Base-by-base conservation (phyloP, 164 flowering plant genomes). In the Annona cherimola region DNA sequence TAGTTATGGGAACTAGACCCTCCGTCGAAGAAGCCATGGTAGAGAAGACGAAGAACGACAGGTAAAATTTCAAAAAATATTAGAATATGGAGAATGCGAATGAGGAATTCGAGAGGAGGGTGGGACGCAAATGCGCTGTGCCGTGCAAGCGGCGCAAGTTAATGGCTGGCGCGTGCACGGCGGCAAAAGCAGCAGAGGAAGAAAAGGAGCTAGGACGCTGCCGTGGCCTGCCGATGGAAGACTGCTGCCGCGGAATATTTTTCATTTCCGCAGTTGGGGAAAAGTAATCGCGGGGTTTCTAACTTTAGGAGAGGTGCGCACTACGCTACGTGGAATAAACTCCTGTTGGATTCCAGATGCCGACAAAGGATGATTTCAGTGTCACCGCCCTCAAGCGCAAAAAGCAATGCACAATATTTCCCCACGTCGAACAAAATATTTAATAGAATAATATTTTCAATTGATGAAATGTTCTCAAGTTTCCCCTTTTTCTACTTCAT, bases 1-100 rank as follows among this genome's bases (percentile, higher is more conserved):
- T 81, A 11, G 99, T 95, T 42, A 95, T 92, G 2, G 99, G 99
- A 73, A 93, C 90, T 81, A 95, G 75, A 46, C 98, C 98, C 71
- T 88, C 94, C 26, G 89, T 91, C 8, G 96, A 91, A 60, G 96
- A 91, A 60, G 94, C 92, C 95, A 92, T 94, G 9, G 42, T 11
- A 64, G 67, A 35, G 42, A 62, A 35, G 40, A 6, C 12, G 65
- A 62, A 35, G 65, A 35, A 20, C 9, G 41, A 1, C 4, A 12
- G 61, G 5, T 57, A 57, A 1, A 57, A 12, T 14, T 16, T 16
- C 14, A 3, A 19, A 26, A 26, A 26, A 26, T 26, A 26, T 26
- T 26, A 26, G 35, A 26, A 26, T 26, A 11, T 50, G 14, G 57
- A 50, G 57, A 50, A 14, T 19, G 3, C 11, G 40, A 14, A 62